phyloP scores from a whole-genome alignment of 2,329 filamentous ascomycete genomes.

The Neopestalotiopsis sp. region DNA sequence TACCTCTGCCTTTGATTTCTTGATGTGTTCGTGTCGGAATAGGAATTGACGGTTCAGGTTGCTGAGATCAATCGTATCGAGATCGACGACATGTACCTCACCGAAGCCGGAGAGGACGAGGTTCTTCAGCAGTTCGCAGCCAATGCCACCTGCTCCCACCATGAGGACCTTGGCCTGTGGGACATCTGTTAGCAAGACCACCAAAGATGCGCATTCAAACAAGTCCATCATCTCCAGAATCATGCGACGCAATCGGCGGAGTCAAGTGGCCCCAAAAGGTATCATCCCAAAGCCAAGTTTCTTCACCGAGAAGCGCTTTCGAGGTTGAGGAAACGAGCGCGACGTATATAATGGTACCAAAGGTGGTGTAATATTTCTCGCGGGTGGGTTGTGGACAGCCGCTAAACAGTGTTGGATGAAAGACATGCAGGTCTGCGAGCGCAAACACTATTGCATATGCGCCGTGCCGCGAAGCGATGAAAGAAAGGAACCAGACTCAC shows the following conservation, averaged over 20 bases:
- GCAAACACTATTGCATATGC: slow-evolving; percentile 17
- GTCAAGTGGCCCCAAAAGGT: neutral
- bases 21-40: slow-evolving; percentile 96
- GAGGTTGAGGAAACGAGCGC: neutral
- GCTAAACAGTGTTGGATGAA: neutral
- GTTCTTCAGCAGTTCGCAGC: slow-evolving; percentile 97
- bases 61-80: slow-evolving; percentile 97
- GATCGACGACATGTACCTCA: slow-evolving; percentile 92
- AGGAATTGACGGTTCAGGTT: slow-evolving; percentile 98
- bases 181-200: slow-evolving; percentile 39
- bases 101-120: slow-evolving; percentile 90
- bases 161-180: slow-evolving; percentile 83
- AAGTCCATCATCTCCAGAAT: slow-evolving; percentile 24
- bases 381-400: neutral
- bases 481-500: slow-evolving; percentile 46
- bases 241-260: neutral
- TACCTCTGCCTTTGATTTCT: slow-evolving; percentile 93
- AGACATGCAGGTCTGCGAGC: slow-evolving; percentile 11
- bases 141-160: slow-evolving; percentile 96
- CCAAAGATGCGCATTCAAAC: slow-evolving; percentile 10
- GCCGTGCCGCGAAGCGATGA: slow-evolving; percentile 3
- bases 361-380: slow-evolving; percentile 1
- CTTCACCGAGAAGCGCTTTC: neutral
- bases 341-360: neutral
- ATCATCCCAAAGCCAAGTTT: neutral